Conservation (phyloP, 345 rosid genomes). For the Salix exigua region DNA sequence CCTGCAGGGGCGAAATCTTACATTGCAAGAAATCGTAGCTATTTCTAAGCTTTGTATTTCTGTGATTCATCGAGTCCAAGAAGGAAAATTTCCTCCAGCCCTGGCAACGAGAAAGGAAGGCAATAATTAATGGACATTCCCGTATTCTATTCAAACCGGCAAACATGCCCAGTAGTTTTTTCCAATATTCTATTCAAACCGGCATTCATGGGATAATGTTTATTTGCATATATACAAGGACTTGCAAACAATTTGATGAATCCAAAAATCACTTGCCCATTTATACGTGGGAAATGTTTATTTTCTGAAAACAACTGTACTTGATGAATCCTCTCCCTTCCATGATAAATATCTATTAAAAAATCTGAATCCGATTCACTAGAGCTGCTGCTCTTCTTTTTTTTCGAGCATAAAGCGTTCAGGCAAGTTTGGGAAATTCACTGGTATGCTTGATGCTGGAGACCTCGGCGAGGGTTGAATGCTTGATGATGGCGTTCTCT, state of each 20-base stretch:
- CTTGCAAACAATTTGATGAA: constrained; percentile 13
- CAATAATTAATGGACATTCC: background rate
- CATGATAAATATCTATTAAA: constrained; percentile 19
- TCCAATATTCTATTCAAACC: background rate
- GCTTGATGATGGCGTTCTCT: constrained; percentile 33
- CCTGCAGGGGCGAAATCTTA: background rate
- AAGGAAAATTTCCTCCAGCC: background rate
- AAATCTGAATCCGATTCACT: constrained; percentile 61
- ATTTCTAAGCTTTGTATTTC: background rate
- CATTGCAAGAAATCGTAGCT: background rate
- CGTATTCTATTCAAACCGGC: background rate
- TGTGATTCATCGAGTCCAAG: background rate
- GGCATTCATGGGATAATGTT: background rate
- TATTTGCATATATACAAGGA: background rate
- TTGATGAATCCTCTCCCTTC: background rate
- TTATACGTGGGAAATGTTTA: background rate
- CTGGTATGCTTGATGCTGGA: constrained; percentile 27
- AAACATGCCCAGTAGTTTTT: background rate
- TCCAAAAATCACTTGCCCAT: constrained; percentile 13
- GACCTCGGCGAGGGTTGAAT: constrained; percentile 31
- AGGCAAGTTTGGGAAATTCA: constrained; percentile 63
- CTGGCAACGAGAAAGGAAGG: background rate
- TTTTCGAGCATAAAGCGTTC: constrained; percentile 55
- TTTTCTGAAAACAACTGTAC: constrained; percentile 17
- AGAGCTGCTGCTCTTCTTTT: constrained; percentile 49